Evolutionary conservation across 2,329 filamentous ascomycete species (phyloP), one percentile per base, ranked within the genome.

Genomic region (Catunica adiposa): DNA sequence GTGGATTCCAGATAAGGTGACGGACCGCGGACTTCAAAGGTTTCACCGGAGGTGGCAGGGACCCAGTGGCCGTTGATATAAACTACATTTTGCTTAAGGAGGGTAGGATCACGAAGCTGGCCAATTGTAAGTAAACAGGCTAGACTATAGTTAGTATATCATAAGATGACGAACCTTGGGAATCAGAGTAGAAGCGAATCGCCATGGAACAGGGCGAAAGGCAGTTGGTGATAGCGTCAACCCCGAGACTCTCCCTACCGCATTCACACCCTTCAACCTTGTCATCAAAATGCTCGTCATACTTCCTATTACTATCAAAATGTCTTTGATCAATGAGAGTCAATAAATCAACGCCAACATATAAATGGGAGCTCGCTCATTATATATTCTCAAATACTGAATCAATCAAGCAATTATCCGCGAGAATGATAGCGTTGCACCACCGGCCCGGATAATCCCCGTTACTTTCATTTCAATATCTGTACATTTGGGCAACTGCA

Each of bases 11-110:
- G n/a, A n/a, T n/a, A n/a, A n/a, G n/a, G 29, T 34, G 31, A 58
- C 65, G 61, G 69, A 83, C 82, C 84, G 61, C 79, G 75, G 59
- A 96, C 86, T 66, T 92, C 83, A 68, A 97, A 98, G 48, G 88
- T 95, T 77, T 94, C 82, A 65, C 88, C 87, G 0, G 88, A 94
- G 64, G 81, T 79, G 62, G 90, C 86, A 62, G 78, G 76, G 60
- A 94, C 79, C 86, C 89, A 98, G 77, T 94, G 78, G 64, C 92
- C 92, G 67, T 98, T 90, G 65, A 97, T 82, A 66, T 90, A 96
- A 64, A 81, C 79, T 58, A 80, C 78, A 66, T 89, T 79, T 62
- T 83, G 80, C 73, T 94, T 96, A 64, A 97, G 79, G 59, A 98
- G 78, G 23, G 84, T 86, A 37, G 79, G 78, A 62, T 90, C 86